Conservation (phyloP, 2,329 filamentous ascomycete genomes). For the Fusarium redolens region DNA sequence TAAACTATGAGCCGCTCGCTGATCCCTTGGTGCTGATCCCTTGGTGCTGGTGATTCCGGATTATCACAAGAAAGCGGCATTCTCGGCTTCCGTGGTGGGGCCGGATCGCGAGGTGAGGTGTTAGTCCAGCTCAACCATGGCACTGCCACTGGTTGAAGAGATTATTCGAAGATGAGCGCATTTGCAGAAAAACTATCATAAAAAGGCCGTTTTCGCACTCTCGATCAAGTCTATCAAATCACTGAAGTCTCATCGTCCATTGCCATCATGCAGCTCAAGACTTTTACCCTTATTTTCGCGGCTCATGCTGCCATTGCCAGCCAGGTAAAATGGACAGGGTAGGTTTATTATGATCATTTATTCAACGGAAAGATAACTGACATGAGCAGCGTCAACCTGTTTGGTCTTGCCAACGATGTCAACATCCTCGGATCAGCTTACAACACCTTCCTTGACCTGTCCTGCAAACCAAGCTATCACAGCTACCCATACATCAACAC, state of each 20-base stretch:
- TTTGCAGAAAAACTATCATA: background rate
- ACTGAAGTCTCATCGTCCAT: too few species aligned
- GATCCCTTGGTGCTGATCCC: background rate
- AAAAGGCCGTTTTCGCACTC: background rate
- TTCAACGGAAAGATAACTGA: accelerated
- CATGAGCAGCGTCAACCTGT: background rate
- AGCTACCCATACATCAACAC: background rate
- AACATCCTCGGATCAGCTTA: constrained; percentile 4
- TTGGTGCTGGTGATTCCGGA: background rate
- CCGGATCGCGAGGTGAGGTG: background rate
- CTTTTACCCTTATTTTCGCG: background rate
- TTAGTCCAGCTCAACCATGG: background rate
- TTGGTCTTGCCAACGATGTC: constrained; percentile 1
- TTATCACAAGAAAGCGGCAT: background rate
- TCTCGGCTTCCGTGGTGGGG: background rate
- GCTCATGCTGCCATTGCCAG: background rate
- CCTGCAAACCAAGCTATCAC: background rate
- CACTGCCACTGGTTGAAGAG: background rate
- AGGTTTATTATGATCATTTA: background rate
- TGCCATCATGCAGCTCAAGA: background rate
- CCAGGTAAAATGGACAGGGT: background rate
- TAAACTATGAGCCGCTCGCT: background rate
- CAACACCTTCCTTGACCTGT: background rate
- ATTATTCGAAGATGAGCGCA: background rate
- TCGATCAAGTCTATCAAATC: too few species aligned